Conservation (phyloP, 2,329 filamentous ascomycete species). For the Sordariomycetes sp. region DNA sequence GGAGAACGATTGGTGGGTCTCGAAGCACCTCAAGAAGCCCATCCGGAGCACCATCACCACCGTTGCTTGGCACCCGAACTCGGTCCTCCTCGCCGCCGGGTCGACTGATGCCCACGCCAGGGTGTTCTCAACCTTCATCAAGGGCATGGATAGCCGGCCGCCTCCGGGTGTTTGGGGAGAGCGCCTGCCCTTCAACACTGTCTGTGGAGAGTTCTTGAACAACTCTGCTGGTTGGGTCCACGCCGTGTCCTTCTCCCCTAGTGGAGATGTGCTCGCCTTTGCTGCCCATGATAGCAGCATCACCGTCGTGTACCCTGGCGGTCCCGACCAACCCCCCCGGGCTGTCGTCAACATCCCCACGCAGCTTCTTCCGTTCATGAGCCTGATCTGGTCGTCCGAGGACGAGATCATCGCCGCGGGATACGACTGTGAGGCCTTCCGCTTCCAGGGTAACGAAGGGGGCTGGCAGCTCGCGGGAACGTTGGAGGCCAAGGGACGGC, state of each 20-base stretch:
- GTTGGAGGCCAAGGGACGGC: slow-evolving; percentile 61
- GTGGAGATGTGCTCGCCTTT: slow-evolving; percentile 87
- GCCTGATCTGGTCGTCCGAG: slow-evolving; percentile 84
- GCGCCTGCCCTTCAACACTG: slow-evolving; percentile 91
- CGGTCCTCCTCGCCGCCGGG: slow-evolving; percentile 83
- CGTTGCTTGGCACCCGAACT: slow-evolving; percentile 95
- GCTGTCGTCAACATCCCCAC: slow-evolving; percentile 88
- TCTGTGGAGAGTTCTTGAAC: slow-evolving; percentile 93
- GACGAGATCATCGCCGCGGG: slow-evolving; percentile 91
- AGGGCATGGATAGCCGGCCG: slow-evolving; percentile 79
- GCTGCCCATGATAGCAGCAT: slow-evolving; percentile 92
- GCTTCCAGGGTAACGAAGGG: slow-evolving; percentile 64
- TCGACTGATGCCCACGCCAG: slow-evolving; percentile 96
- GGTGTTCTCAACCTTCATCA: slow-evolving; percentile 93
- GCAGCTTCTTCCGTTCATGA: slow-evolving; percentile 85
- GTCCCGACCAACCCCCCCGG: slow-evolving; percentile 77
- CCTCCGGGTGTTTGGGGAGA: slow-evolving; percentile 90
- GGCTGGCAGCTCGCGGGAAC: slow-evolving; percentile 82
- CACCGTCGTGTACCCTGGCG: slow-evolving; percentile 90
- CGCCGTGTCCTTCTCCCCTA: slow-evolving; percentile 84
- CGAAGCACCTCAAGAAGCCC: slow-evolving; percentile 98
- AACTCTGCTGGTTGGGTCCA: slow-evolving; percentile 97
- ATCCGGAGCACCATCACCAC: slow-evolving; percentile 95
- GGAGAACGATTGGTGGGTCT: slow-evolving; percentile 99
- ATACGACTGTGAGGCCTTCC: slow-evolving; percentile 83